Conservation (phyloP, 2,329 filamentous ascomycete genomes). For the Aquanectria penicillioides region DNA sequence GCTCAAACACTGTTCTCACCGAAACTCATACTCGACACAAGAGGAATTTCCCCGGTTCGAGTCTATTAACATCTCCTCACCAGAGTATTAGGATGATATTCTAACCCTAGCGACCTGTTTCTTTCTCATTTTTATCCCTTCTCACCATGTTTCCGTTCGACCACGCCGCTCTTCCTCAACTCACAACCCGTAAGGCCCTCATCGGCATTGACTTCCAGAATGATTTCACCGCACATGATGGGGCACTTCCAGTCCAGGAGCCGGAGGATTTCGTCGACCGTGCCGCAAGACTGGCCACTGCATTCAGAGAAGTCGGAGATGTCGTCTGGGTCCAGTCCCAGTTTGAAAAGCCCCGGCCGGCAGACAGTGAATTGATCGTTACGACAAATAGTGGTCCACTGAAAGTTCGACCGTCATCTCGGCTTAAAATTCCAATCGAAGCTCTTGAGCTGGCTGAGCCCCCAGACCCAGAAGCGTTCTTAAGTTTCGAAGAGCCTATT, state of each 20-base stretch:
- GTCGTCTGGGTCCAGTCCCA: conserved; percentile 88
- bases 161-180: conserved; percentile 62
- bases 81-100: too few relatives aligned
- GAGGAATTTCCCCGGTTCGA: too few relatives aligned
- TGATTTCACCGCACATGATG: conserved; percentile 79
- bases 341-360: conserved; percentile 71
- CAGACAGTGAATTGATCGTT: conserved; percentile 63
- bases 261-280: conserved; percentile 74
- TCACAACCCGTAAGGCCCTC: conserved; percentile 74
- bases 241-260: conserved; percentile 72
- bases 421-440: conserved; percentile 26
- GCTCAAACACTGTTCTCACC: conserved; percentile 22
- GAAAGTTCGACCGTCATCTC: conserved; percentile 20
- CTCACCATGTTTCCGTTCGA: conserved; percentile 66
- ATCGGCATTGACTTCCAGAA: conserved; percentile 90
- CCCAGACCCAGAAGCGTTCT: conserved; percentile 56
- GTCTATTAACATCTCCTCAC: too few relatives aligned
- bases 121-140: background rate
- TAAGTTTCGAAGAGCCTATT: conserved; percentile 52
- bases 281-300: conserved; percentile 71
- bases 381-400: conserved; percentile 48
- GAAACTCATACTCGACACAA: conserved; percentile 24
- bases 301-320: conserved; percentile 76
- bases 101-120: background rate
- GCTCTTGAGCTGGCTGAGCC: conserved; percentile 19